Base-by-base conservation (phyloP, 371 early-diverging fungal species). In the Lichtheimia hyalospora region DNA sequence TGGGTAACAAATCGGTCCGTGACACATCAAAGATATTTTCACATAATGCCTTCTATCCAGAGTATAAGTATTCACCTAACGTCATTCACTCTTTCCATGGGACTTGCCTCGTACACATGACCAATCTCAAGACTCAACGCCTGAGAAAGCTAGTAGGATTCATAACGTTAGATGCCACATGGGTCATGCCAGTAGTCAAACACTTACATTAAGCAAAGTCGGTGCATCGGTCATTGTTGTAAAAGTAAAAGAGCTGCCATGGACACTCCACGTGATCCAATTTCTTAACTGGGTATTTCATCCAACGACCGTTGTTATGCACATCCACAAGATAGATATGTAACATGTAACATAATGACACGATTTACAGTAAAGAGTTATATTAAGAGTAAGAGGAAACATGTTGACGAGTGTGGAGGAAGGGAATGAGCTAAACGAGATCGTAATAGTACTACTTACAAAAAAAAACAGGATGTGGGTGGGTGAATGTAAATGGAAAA, bases 11-110 rank as follows among this genome's bases (percentile, higher is more conserved):
- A 15, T 58, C 59, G 4, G 59, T 50, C 16, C 52, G 23, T 7
- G 49, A 51, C 15, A 58, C 59, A 25, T 58, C 59, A 27, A 58
- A 58, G 15, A 58, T 58, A 16, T 58, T 58, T 39, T 58, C 59
- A 28, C 59, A 58, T n/a, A 58, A 51, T 43, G 40, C 44, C 12
- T 25, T 25, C 56, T 55, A 23, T 15, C 14, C n/a, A 41, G 13
- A 10, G 28, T 0, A 40, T 40, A 40, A 18, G 43, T 6, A 21
- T n/a, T n/a, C n/a, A n/a, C n/a, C 24, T 55, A 3, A 6, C n/a
- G 2, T 18, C 13, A 14, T 43, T 41, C 15, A 41, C 44, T n/a
- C 40, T 2, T 10, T 3, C 25, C 21, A 27, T 41, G 2, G n/a
- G 43, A 23, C 41, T 15, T n/a, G 25, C 16, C 42, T 34, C 34